These are phyloP conservation scores for Phytophthora lateralis DNA, from an alignment of 352 stramenopile genomes.

Conservation along the genomic window DNA sequence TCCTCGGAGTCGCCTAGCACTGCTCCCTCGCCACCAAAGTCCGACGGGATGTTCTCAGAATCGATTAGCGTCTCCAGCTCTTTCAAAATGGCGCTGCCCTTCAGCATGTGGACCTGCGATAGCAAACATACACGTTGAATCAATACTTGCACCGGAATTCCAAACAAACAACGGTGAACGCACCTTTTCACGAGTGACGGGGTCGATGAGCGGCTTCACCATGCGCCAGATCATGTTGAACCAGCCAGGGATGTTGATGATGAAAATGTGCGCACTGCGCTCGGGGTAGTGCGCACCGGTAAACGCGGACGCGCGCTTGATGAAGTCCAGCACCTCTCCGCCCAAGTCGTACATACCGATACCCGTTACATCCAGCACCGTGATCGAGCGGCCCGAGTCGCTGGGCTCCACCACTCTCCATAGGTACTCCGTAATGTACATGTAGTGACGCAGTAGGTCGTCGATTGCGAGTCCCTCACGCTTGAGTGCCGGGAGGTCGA, in stretches of 20 bases:
- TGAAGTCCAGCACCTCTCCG: slow-evolving; percentile 89
- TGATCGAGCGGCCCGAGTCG: slow-evolving; percentile 77
- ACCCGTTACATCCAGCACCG: slow-evolving; percentile 83
- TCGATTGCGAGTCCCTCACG: slow-evolving; percentile 88
- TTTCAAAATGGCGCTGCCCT: slow-evolving; percentile 75
- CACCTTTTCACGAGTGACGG: slow-evolving; percentile 95
- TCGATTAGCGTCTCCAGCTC: slow-evolving; percentile 80
- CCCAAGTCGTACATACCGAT: slow-evolving; percentile 90
- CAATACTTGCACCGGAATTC: neutral
- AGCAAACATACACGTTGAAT: slow-evolving; percentile 16
- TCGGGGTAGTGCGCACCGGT: slow-evolving; percentile 94
- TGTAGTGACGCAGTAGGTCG: slow-evolving; percentile 89
- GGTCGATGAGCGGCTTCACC: slow-evolving; percentile 93
- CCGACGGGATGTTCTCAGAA: slow-evolving; percentile 65
- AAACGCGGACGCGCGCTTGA: slow-evolving; percentile 85
- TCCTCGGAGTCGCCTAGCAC: slow-evolving; percentile 73
- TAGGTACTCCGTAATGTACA: slow-evolving; percentile 93
- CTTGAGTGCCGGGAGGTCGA: slow-evolving; percentile 86
- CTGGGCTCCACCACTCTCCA: slow-evolving; percentile 84
- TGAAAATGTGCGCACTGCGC: slow-evolving; percentile 93
- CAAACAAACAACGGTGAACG: slow-evolving; percentile 2
- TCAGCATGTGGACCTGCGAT: slow-evolving; percentile 79
- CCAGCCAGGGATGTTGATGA: slow-evolving; percentile 96
- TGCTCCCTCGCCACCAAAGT: slow-evolving; percentile 68
- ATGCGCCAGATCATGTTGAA: slow-evolving; percentile 95